phyloP scores from a whole-genome alignment of 768 basidiomycete genomes.

The Agrocybe praecox region DNA sequence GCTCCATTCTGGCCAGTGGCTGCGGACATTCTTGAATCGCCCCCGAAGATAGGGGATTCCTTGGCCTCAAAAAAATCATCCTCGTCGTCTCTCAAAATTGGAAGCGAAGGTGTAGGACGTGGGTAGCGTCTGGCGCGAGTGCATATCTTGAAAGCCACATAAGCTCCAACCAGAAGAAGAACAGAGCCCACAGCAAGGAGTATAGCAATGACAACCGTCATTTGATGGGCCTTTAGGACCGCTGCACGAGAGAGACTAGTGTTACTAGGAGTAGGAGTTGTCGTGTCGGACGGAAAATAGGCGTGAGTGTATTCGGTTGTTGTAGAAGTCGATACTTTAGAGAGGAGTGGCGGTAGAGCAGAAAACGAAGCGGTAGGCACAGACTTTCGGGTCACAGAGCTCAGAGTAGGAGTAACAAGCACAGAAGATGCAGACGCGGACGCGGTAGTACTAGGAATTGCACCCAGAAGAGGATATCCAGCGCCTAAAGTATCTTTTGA shows the following conservation, averaged over 20 bases:
- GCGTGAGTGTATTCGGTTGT: slow-evolving; percentile 7
- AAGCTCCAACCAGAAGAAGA: slow-evolving; percentile 48
- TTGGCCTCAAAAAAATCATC: slow-evolving; percentile 47
- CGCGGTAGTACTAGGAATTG: slow-evolving; percentile 22
- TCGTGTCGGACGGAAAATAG: slow-evolving; percentile 4
- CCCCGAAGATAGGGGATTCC: slow-evolving; percentile 79
- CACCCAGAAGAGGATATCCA: slow-evolving; percentile 30
- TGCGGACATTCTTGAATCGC: slow-evolving; percentile 61
- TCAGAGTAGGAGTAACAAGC: neutral
- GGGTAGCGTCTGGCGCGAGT: slow-evolving; percentile 50
- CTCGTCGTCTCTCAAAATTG: slow-evolving; percentile 63
- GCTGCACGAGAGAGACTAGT: neutral
- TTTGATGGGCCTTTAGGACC: slow-evolving; percentile 30
- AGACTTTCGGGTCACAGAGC: slow-evolving; percentile 7
- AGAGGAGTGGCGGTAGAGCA: slow-evolving; percentile 23
- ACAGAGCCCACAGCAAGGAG: slow-evolving; percentile 55
- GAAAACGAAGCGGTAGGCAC: slow-evolving; percentile 22
- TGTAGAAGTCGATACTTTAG: slow-evolving; percentile 15
- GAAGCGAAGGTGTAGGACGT: slow-evolving; percentile 75
- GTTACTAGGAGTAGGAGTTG: slow-evolving; percentile 7
- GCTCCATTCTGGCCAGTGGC: slow-evolving; percentile 41
- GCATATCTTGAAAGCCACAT: slow-evolving; percentile 50
- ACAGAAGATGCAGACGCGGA: neutral
- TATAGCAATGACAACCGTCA: slow-evolving; percentile 52
- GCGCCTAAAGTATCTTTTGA: slow-evolving; percentile 18